Percentiles rank a stretch among this genome's conserved stretches.
Evolutionary conservation across 116 monocot species (phyloP).

Genomic region (Phalaenopsis hybrid): DNA sequence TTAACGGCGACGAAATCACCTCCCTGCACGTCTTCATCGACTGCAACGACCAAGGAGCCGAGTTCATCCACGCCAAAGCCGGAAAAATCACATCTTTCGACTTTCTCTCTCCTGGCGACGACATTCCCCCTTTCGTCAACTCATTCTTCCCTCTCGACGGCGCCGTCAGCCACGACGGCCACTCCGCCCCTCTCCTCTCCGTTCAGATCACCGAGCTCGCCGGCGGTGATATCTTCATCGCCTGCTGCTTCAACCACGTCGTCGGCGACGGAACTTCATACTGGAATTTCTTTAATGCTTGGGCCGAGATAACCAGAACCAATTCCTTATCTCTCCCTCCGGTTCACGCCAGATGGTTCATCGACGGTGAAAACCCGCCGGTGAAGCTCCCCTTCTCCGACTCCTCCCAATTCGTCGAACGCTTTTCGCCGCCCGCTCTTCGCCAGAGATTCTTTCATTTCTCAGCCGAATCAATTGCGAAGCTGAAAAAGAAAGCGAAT

Average conservation of each 20-base stretch:
- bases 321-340: constrained; percentile 26
- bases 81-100: neutral
- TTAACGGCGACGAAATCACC: neutral
- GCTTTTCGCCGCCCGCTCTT: constrained; percentile 24
- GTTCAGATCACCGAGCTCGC: constrained; percentile 25
- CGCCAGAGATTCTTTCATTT: constrained; percentile 62
- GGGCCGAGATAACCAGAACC: constrained; percentile 44
- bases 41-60: constrained; percentile 20
- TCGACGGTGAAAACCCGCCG: constrained; percentile 27
- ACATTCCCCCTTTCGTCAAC: constrained; percentile 19
- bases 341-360: constrained; percentile 48
- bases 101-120: neutral
- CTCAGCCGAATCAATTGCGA: constrained; percentile 20
- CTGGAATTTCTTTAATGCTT: constrained; percentile 49
- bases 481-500: constrained; percentile 55
- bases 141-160: constrained; percentile 15
- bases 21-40: constrained; percentile 9
- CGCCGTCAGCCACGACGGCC: constrained; percentile 12
- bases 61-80: constrained; percentile 23
- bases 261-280: constrained; percentile 53
- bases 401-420: constrained; percentile 27
- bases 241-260: constrained; percentile 22
- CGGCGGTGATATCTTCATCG: constrained; percentile 25
- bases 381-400: constrained; percentile 38
- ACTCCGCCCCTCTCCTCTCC: constrained; percentile 12